Conservation (phyloP, 2,329 filamentous ascomycete species). For the Neocatenulostroma microsporum region DNA sequence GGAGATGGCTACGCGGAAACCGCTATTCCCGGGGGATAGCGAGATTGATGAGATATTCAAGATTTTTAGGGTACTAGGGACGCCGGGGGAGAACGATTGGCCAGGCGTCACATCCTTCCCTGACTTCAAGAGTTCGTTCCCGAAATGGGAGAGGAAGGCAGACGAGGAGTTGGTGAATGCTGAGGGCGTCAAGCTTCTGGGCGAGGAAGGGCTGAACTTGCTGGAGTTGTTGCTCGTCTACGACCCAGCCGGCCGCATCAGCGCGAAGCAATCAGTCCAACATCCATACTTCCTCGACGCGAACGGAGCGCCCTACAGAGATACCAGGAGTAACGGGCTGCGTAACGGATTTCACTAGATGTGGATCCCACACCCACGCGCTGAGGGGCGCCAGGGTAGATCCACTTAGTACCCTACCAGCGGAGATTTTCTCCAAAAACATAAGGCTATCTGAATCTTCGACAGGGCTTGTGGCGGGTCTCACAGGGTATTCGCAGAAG, state of each 20-base stretch:
- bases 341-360: too few relatives aligned
- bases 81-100: constrained; percentile 74
- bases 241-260: constrained; percentile 78
- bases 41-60: constrained; percentile 95
- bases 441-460: too few relatives aligned
- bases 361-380: too few relatives aligned
- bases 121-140: constrained; percentile 86
- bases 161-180: constrained; percentile 59
- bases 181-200: constrained; percentile 45
- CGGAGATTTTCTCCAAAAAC: too few relatives aligned
- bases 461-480: too few relatives aligned
- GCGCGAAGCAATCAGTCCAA: constrained; percentile 76
- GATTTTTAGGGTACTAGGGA: constrained; percentile 76
- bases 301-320: too few relatives aligned
- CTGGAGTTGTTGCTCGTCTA: constrained; percentile 69
- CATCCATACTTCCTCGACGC: constrained; percentile 90
- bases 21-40: constrained; percentile 84
- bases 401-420: too few relatives aligned
- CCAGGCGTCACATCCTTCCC: constrained; percentile 91
- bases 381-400: too few relatives aligned
- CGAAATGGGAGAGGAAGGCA: constrained; percentile 75
- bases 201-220: constrained; percentile 62
- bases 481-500: too few relatives aligned
- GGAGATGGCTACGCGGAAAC: constrained; percentile 92
- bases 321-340: too few relatives aligned